Evolutionary conservation across 2,329 filamentous ascomycete genomes (phyloP).

Genomic region (Anthostomella pinea): DNA sequence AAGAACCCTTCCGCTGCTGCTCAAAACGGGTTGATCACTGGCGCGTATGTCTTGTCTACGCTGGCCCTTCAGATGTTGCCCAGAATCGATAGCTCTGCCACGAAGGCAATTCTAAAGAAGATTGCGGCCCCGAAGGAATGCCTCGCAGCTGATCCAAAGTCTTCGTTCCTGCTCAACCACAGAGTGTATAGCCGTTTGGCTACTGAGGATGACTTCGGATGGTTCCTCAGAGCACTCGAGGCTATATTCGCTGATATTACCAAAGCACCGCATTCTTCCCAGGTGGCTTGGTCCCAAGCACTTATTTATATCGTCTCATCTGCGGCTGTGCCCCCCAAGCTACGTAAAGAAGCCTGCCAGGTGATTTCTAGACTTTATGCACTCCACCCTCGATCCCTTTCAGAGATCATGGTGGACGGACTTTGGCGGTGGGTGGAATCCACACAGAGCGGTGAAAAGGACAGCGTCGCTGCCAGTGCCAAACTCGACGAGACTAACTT

Average conservation of each 20-base stretch:
- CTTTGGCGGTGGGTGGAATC: constrained; percentile 77
- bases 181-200: constrained; percentile 80
- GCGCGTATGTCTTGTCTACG: constrained; percentile 71
- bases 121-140: constrained; percentile 62
- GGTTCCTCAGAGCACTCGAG: constrained; percentile 70
- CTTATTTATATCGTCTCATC: constrained; percentile 77
- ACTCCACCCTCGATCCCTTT: constrained; percentile 55
- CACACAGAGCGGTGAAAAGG: constrained; percentile 70
- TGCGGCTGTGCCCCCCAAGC: constrained; percentile 54
- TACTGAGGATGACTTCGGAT: constrained; percentile 71
- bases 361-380: constrained; percentile 65
- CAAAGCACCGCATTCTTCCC: constrained; percentile 48
- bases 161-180: constrained; percentile 81
- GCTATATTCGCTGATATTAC: constrained; percentile 56
- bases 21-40: constrained; percentile 79
- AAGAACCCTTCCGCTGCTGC: constrained; percentile 75
- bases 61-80: constrained; percentile 56
- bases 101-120: constrained; percentile 52
- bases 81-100: constrained; percentile 51
- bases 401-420: constrained; percentile 63
- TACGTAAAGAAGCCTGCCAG: constrained; percentile 62
- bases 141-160: constrained; percentile 71
- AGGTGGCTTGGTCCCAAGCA: constrained; percentile 76
- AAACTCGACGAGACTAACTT: constrained; percentile 66
- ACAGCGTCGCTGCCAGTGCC: constrained; percentile 64